Conservation (phyloP, 2,329 filamentous ascomycete genomes). For the Xylariaceae sp. region DNA sequence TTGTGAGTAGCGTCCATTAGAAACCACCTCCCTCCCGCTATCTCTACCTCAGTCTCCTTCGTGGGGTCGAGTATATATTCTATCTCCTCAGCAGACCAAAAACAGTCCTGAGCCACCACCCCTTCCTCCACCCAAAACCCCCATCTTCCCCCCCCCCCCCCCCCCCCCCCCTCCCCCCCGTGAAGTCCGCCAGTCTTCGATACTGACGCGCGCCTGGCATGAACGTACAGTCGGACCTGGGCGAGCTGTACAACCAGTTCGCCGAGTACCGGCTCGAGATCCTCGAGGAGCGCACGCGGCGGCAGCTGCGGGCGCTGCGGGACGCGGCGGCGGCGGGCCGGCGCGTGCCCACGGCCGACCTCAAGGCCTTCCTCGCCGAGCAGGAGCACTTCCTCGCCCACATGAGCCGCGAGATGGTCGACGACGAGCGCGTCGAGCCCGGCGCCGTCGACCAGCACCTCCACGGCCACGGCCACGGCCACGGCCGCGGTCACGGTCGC, state of each 20-base stretch:
- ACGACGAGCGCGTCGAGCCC: conserved; percentile 18
- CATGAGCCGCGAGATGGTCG: conserved; percentile 27
- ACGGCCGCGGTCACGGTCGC: too few relatives aligned
- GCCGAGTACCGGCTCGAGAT: conserved; percentile 56
- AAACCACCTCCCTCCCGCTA: too few relatives aligned
- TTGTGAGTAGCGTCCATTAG: too few relatives aligned
- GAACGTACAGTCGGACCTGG: conserved; percentile 49
- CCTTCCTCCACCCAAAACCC: too few relatives aligned
- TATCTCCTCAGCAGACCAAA: too few relatives aligned
- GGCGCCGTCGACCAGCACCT: conserved; percentile 19
- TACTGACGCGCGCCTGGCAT: too few relatives aligned
- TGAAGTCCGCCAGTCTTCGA: too few relatives aligned
- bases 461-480: conserved; percentile 5
- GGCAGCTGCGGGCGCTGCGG: conserved; percentile 34
- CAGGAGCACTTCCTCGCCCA: conserved; percentile 27
- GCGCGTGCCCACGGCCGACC: conserved; percentile 18
- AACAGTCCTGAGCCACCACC: too few relatives aligned
- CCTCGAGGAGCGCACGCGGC: conserved; percentile 48
- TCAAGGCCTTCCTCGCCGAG: conserved; percentile 25
- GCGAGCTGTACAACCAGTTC: conserved; percentile 54
- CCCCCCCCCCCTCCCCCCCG: too few relatives aligned
- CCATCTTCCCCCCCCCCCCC: too few relatives aligned
- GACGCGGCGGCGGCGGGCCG: conserved; percentile 22
- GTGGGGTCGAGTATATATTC: too few relatives aligned
- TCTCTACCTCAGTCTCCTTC: too few relatives aligned